Evolutionary conservation across 2,329 filamentous ascomycete species (phyloP), one percentile per base, ranked within the genome.

Genomic region (Lachnellula occidentalis): DNA sequence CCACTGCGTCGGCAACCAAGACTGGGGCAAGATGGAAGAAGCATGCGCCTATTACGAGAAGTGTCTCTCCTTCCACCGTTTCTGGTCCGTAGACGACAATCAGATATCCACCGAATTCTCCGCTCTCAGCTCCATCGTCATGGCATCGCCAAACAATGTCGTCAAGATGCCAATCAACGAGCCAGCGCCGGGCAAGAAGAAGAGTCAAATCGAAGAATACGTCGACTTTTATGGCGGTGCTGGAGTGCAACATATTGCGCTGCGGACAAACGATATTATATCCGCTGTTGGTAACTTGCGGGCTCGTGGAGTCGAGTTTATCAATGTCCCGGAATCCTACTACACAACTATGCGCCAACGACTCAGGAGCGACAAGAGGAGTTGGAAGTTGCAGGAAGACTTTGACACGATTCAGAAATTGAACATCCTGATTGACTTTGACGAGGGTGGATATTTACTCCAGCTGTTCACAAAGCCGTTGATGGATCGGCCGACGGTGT

Each of bases 141-240:
- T 96, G 91, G 83, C 88, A 42, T 90, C 86, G 4, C 83, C 85
- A 57, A 90, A 92, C 75, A 87, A 92, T 55, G 71, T 87, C 4
- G 90, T 96, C 73, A 96, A 96, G 76, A 96, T 96, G 91, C 92
- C 92, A 66, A 95, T 97, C 80, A 96, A 96, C 77, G 92, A 96
- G 75, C 92, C 92, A 1, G 92, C 92, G 0, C 77, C 82, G 1
- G 92, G 92, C 56, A 94, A 94, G 76, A 92, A 90, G 74, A 89
- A 90, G 72, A 90, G 85, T 11, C 92, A 97, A 74, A 96, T 97
- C 64, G 92, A 96, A 72, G 92, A 96, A 75, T 92, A 87, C 69
- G 85, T 96, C 62, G 79, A 89, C 69, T 96, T 94, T 78, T 95
- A 96, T 76, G 83, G 86, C 49, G 92, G 92, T 1, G 77, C 92